Evolutionary conservation across 371 early-diverging fungal genomes (phyloP), one percentile per base, ranked within the genome.

Genomic region (Mucor irregularis): DNA sequence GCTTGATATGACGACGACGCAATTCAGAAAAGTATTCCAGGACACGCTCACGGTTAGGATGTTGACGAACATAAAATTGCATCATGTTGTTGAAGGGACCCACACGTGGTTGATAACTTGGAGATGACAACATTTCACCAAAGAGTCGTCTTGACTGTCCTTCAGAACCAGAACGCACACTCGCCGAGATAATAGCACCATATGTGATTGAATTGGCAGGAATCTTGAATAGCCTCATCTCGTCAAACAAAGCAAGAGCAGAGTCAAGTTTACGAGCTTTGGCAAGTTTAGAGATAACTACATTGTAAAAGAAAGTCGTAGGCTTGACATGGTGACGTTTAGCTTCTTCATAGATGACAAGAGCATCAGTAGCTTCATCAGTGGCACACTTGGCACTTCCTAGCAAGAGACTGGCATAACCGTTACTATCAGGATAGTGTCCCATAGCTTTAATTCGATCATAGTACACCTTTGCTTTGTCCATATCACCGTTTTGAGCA

Each of bases 41-140:
- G 6, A 74, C 84, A 4, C 74, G 71, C 16, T 71, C 66, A 17
- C 86, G 80, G 52, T 81, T 70, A 25, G 73, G 82, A 43, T 82
- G 76, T 35, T 86, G 82, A 34, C 83, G 82, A 2, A 82, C 81
- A 62, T 84, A 84, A 47, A 83, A 82, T 49, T 86, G 86, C 31
- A 86, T 86, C 83, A 86, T 84, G 49, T 82, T 74, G 53, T 86
- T 86, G 46, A 82, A 84, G 0, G 83, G 84, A 19, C 81, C 84
- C 2, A 84, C 79, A 38, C 46, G 71, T 30, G 82, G 82, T 31
- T 81, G 77, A 53, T 78, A 83, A 50, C 68, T 69, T 17, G 78
- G 70, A 4, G 78, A 67, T 6, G 68, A 62, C 33, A 77, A 60
- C 84, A 84, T 82, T 46, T 86, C 81, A 42, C 59, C 61, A 46